Conservation (phyloP, 1,284 basidiomycete genomes). For the Pascua sp. region DNA sequence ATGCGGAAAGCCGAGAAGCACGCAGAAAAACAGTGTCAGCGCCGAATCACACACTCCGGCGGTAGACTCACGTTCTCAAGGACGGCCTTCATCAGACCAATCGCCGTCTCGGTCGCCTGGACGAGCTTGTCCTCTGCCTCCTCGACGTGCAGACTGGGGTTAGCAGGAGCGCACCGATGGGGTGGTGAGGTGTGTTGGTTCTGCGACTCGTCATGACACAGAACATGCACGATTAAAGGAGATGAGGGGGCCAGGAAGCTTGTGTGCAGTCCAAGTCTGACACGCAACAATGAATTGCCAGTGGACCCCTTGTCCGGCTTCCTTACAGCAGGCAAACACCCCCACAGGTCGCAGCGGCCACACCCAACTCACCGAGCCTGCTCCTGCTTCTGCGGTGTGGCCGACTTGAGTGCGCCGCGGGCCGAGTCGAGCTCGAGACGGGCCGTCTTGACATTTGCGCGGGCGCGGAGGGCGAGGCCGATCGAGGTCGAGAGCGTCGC, state of each 20-base stretch:
- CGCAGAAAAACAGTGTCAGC: neutral
- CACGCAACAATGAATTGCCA: too few species aligned
- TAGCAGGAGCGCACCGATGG: conserved; percentile 37
- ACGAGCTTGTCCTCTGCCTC: conserved; percentile 94
- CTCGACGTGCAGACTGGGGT: conserved; percentile 65
- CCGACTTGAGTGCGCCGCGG: conserved; percentile 65
- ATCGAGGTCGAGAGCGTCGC: conserved; percentile 76
- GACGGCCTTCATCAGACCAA: conserved; percentile 96
- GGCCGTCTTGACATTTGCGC: conserved; percentile 79
- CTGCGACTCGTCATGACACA: too few species aligned
- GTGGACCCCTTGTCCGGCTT: too few species aligned
- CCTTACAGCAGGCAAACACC: too few species aligned
- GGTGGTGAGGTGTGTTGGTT: too few species aligned
- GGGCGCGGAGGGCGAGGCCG: conserved; percentile 81
- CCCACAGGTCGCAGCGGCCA: too few species aligned
- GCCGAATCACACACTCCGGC: neutral
- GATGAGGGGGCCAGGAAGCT: too few species aligned
- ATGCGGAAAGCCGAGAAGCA: too few species aligned
- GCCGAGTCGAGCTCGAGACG: conserved; percentile 73
- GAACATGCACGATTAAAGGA: too few species aligned
- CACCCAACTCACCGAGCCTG: conserved; percentile 60
- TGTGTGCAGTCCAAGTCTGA: too few species aligned
- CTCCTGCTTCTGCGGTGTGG: conserved; percentile 71
- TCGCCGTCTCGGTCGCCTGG: conserved; percentile 95
- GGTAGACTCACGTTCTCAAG: conserved; percentile 75